phyloP scores from a whole-genome alignment of 1,139 yeast species.

The Taphrina flavorubra region DNA sequence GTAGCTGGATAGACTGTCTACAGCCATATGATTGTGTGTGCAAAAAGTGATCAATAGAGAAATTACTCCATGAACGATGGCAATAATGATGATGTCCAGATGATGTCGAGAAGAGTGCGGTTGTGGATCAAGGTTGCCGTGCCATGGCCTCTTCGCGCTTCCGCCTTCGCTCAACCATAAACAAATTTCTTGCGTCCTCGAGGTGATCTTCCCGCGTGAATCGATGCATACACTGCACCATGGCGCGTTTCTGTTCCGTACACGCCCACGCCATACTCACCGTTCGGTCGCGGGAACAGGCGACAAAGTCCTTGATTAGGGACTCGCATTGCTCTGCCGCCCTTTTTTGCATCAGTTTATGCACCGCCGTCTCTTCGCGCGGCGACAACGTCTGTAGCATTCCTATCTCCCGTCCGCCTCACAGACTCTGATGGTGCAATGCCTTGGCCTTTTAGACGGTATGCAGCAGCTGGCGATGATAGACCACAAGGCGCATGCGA shows the following conservation, averaged over 20 bases:
- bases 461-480: not conserved
- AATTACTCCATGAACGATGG: too few relatives aligned
- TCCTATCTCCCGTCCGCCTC: too few relatives aligned
- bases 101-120: too few relatives aligned
- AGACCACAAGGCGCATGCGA: too few relatives aligned
- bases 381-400: slow-evolving; percentile 38
- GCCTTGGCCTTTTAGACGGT: not conserved
- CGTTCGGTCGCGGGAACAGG: slow-evolving; percentile 32
- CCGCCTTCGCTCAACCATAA: slow-evolving; percentile 21
- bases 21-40: too few relatives aligned
- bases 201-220: slow-evolving; percentile 32
- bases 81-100: too few relatives aligned
- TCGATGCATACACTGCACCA: slow-evolving; percentile 38
- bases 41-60: too few relatives aligned
- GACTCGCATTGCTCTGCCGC: slow-evolving; percentile 34
- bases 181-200: slow-evolving; percentile 29
- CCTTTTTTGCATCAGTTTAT: slow-evolving; percentile 32
- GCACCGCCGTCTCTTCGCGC: slow-evolving; percentile 38
- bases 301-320: slow-evolving; percentile 27
- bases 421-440: not conserved
- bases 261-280: slow-evolving; percentile 39
- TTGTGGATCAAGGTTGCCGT: too few relatives aligned
- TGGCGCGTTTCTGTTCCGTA: slow-evolving; percentile 18
- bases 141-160: slow-evolving; percentile 9
- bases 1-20: too few relatives aligned